These are phyloP conservation scores for Aspergillus neoniger DNA, from an alignment of 2,329 filamentous ascomycete genomes.

Conservation along the genomic window DNA sequence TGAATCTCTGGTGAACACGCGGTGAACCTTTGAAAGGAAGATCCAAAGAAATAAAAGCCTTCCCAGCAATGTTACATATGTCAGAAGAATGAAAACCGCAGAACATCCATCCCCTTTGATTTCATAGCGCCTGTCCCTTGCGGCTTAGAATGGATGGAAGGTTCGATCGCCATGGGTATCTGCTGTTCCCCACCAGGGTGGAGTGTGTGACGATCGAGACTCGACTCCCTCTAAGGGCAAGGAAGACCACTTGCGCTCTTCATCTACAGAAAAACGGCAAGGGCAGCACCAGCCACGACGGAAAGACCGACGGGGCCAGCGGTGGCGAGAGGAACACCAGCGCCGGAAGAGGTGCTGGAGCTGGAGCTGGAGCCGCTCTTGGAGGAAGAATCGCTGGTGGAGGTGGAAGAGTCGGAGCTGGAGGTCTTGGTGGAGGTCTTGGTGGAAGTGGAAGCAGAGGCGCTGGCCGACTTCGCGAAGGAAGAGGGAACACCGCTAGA, in stretches of 20 bases:
- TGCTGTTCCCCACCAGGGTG: background rate
- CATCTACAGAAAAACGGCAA: slow-evolving; percentile 47
- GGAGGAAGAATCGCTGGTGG: slow-evolving; percentile 19
- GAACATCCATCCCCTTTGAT: slow-evolving; percentile 18
- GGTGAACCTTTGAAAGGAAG: slow-evolving; percentile 13
- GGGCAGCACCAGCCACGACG: slow-evolving; percentile 44
- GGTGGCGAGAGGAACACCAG: slow-evolving; percentile 39
- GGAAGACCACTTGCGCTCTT: background rate
- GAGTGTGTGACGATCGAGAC: background rate
- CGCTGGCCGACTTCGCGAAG: slow-evolving; percentile 28
- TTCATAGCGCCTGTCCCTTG: slow-evolving; percentile 6
- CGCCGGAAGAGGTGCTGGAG: slow-evolving; percentile 29
- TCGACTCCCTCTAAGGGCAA: background rate
- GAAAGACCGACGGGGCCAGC: slow-evolving; percentile 40
- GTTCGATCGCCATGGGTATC: slow-evolving; percentile 4
- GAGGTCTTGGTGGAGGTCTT: slow-evolving; percentile 26
- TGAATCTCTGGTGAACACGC: slow-evolving; percentile 18
- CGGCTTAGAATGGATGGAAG: background rate
- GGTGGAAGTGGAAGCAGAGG: slow-evolving; percentile 20
- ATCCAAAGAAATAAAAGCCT: slow-evolving; percentile 7
- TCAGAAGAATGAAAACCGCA: slow-evolving; percentile 10
- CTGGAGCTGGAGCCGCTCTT: slow-evolving; percentile 15
- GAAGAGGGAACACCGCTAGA: slow-evolving; percentile 25
- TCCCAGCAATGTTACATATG: slow-evolving; percentile 20
- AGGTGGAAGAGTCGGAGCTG: slow-evolving; percentile 19